Base-by-base conservation (phyloP, 2,329 filamentous ascomycete genomes). In the Aspergillus clavatus region DNA sequence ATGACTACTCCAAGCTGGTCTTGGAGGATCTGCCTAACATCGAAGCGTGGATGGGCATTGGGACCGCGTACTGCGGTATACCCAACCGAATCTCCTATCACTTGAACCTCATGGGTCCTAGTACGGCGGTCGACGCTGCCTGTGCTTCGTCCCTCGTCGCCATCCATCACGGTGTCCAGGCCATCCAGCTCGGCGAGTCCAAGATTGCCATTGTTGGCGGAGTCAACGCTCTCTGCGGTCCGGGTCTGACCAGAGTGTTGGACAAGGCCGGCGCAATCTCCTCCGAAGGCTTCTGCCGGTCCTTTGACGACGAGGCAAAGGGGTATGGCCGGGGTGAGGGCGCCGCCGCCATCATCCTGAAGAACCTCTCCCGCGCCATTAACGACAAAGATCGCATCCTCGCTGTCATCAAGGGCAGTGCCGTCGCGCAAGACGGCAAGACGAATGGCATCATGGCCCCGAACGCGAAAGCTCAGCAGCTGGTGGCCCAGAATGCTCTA, bases 91-190 rank as follows among this genome's bases (percentile, higher is more conserved):
- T 63, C 23, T 60, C 56, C 3, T 59, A 65, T 52, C 67, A 67
- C 40, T 70, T 68, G 47, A 57, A 69, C 46, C 58, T 62, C 47
- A 53, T 61, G 5, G 68, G 69, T 1, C 62, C 68, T 0, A 59
- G 51, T 16, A 56, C 67, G 48, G 68, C 65, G 1, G 55, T 72
- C 27, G 67, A 72, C 21, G 72, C 70, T 0, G 70, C 69, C 3
- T 73, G 70, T 44, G 69, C 66, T 1, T 64, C 65, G 1, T 61
- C 55, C 38, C 46, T 72, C 8, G 48, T 59, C 4, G 51, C 49
- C 1, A 19, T 63, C 7, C 54, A 63, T 33, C 38, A 54, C 37
- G 54, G 50, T 2, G 44, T 52, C 1, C 50, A 56, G 21, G 40
- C 24, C 8, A 27, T 62, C 1, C 47, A 51, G 2, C 38, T 18